Evolutionary conservation across 148 eudicot species (phyloP).

Genomic region (Vaccinium vitisidaea): DNA sequence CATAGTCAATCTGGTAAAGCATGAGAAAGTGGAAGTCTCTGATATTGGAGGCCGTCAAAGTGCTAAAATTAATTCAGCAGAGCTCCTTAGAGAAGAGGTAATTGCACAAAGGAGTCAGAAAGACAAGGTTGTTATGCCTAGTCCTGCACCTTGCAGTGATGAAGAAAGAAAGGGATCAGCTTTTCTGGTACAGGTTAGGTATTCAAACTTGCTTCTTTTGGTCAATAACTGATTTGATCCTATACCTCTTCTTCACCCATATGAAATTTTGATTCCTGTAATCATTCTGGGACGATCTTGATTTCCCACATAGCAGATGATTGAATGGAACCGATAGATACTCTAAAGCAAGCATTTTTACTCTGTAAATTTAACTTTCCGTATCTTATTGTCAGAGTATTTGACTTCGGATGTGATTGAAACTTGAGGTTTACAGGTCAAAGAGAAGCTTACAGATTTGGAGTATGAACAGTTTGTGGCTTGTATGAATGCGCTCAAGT

Average conservation of each 20-base stretch:
- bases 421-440: constrained; percentile 51
- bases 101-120: constrained; percentile 28
- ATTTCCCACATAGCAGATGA: neutral
- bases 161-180: constrained; percentile 64
- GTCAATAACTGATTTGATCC: neutral
- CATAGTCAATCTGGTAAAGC: constrained; percentile 13
- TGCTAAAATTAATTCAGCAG: constrained; percentile 20
- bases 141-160: constrained; percentile 39
- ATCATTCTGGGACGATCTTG: neutral
- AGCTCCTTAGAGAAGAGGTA: constrained; percentile 22
- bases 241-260: neutral
- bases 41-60: constrained; percentile 22
- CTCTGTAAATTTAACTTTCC: neutral
- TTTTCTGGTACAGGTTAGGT: constrained; percentile 73
- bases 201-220: constrained; percentile 11
- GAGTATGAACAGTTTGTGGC: constrained; percentile 82
- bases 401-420: constrained; percentile 6
- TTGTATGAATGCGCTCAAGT: constrained; percentile 79
- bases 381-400: neutral
- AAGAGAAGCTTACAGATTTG: constrained; percentile 64
- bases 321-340: neutral
- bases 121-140: constrained; percentile 25
- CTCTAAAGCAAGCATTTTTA: neutral
- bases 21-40: constrained; percentile 20
- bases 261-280: neutral